A percentile compares a stretch with the other conserved stretches of the same genome.
Conservation (phyloP, 257 asterid genomes). For the Ajuga chamaepitys region DNA sequence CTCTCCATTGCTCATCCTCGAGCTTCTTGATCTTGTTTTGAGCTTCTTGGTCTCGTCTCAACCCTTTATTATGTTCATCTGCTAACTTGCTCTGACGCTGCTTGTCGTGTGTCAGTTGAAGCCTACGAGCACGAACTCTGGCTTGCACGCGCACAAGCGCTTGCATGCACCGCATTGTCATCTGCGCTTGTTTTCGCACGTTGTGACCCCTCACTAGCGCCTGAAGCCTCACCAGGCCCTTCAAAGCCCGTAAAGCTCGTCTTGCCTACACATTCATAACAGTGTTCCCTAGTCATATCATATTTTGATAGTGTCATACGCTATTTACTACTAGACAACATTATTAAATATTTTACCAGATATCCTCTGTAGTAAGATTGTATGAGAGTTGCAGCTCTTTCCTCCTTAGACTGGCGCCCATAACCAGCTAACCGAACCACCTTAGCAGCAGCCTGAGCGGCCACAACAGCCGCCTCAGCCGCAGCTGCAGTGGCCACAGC, state of each 20-base stretch:
- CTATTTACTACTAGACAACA: too few species aligned
- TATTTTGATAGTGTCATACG: not conserved
- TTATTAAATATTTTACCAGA: conserved; percentile 34
- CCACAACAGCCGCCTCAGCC: conserved; percentile 82
- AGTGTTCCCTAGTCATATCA: not conserved
- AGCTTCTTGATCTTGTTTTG: conserved; percentile 26
- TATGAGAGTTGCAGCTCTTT: conserved; percentile 61
- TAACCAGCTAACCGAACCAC: conserved; percentile 74
- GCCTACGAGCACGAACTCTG: conserved; percentile 71
- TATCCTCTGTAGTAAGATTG: conserved; percentile 89
- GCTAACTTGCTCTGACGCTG: conserved; percentile 35
- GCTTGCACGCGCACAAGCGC: conserved; percentile 91
- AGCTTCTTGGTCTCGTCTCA: conserved; percentile 25
- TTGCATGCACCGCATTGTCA: conserved; percentile 99
- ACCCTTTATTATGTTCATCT: conserved; percentile 27
- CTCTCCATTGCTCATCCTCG: conserved; percentile 43
- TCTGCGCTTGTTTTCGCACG: conserved; percentile 85
- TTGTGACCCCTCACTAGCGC: conserved; percentile 90
- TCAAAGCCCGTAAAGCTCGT: conserved; percentile 77
- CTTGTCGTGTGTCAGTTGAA: conserved; percentile 45
- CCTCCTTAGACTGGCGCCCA: conserved; percentile 66
- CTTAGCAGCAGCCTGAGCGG: conserved; percentile 88
- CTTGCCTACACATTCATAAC: conserved; percentile 45
- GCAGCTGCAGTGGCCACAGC: conserved; percentile 91
- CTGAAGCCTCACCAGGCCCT: conserved; percentile 91